Evolutionary conservation across 352 stramenopile genomes (phyloP).

Genomic region (Phytophthora tubulina): DNA sequence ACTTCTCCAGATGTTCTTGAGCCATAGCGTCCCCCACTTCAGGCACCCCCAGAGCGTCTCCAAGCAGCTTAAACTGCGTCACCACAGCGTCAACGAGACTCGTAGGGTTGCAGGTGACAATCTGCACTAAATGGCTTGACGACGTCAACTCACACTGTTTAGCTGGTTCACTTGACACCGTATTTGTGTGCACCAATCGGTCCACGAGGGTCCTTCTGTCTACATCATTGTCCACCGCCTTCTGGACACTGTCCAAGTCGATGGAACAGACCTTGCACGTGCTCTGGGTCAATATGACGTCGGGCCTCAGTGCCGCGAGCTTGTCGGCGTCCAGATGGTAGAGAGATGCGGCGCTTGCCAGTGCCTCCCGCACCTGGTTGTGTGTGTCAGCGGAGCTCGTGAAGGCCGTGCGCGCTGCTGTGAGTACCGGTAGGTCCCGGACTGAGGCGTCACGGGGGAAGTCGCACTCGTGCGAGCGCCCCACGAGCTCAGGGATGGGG

Average conservation of each 20-base stretch:
- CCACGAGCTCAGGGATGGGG: constrained; percentile 57
- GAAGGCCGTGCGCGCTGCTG: constrained; percentile 67
- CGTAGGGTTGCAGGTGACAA: constrained; percentile 62
- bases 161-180: background rate
- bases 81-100: constrained; percentile 56
- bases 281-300: constrained; percentile 82
- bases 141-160: constrained; percentile 12
- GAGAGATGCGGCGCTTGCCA: constrained; percentile 61
- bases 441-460: constrained; percentile 48
- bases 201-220: background rate
- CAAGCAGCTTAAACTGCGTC: constrained; percentile 61
- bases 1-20: constrained; percentile 33
- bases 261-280: constrained; percentile 82
- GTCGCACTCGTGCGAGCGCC: constrained; percentile 82
- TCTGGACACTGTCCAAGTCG: constrained; percentile 61
- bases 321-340: constrained; percentile 64
- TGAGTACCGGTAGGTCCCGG: constrained; percentile 62
- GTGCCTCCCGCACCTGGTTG: constrained; percentile 64
- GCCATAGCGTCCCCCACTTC: constrained; percentile 53
- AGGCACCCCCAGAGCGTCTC: constrained; percentile 53
- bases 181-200: constrained; percentile 5
- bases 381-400: constrained; percentile 72
- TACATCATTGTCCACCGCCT: constrained; percentile 10
- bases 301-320: constrained; percentile 54
- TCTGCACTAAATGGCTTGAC: constrained; percentile 33